Base-by-base conservation (phyloP, 2,329 filamentous ascomycete species). In the Arachnopeziza araneosa region DNA sequence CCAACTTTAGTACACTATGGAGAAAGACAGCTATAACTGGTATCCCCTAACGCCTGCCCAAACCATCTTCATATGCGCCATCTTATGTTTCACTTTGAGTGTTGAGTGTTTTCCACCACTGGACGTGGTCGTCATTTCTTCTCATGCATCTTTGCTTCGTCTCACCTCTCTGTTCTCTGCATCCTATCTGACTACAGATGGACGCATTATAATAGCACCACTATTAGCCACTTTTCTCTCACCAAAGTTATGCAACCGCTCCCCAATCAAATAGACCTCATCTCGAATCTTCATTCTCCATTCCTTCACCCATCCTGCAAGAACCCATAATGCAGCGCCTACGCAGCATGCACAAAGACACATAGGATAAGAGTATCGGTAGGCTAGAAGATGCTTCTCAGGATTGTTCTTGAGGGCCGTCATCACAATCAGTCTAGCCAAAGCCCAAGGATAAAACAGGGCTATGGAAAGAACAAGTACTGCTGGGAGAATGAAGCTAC, bases 261-360 rank as follows among this genome's bases (percentile, higher is more conserved):
- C 93, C 1, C 95, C 95, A 70, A 98, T 95, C 52, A 99, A 78
- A 73, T 99, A 99, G 0, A 96, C 93, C 75, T 99, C 96, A 73
- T 99, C 96, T 49, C 91, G 81, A 53, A 99, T 91, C 60, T 88
- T 84, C 60, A 86, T 80, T 68, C 90, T 85, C 93, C 93, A 98
- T 22, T 84, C 78, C 53, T 83, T 82, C 56, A 95, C 82, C 56
- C 91, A 82, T 52, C 81, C 76, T 9, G 82, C 70, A n/a, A 87
- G 71, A 12, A 81, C 80, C 70, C 78, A 81, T 9, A 82, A 70
- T 1, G 81, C 77, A 23, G 83, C 73, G 2, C 84, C 74, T 1
- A 80, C 79, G 24, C 60, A 57, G 14, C 61, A 60, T 9, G 68
- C 49, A 21, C 56, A 63, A 17, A 72, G 30, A 23, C 82, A 78